Conservation (phyloP, 148 eudicot genomes). For the Chenopodium berlandieri region DNA sequence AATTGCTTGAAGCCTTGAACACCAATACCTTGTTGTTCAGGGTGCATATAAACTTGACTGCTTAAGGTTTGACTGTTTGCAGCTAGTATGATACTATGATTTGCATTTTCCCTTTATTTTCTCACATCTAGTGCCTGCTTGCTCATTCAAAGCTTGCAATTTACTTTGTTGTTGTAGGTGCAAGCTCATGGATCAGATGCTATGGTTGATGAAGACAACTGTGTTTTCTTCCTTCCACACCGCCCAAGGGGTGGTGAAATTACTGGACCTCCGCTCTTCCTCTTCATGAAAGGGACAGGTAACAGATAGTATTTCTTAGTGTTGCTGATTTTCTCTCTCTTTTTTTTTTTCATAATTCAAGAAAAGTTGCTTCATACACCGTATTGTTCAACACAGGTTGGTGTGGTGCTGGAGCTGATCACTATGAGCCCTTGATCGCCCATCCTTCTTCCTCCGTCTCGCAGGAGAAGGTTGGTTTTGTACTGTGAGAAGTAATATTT, state of each 20-base stretch:
- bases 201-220: constrained; percentile 93
- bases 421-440: constrained; percentile 87
- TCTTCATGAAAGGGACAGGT: constrained; percentile 99
- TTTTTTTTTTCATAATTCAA: no score
- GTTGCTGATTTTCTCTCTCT: neutral
- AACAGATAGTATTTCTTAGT: neutral
- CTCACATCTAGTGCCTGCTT: neutral
- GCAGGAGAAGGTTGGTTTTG: constrained; percentile 77
- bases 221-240: constrained; percentile 95
- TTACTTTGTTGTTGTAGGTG: constrained; percentile 37
- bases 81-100: neutral
- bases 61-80: neutral
- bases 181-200: constrained; percentile 99
- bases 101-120: neutral
- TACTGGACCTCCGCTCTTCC: constrained; percentile 68
- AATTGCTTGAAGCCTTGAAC: neutral
- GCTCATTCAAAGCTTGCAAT: neutral
- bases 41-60: neutral
- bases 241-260: constrained; percentile 78
- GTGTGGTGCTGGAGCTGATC: constrained; percentile 96
- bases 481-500: constrained; percentile 48
- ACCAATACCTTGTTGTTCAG: neutral
- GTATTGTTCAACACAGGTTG: constrained; percentile 50
- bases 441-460: constrained; percentile 49
- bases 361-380: neutral